Evolutionary conservation across 805 yeast species (phyloP), one percentile per base, ranked within the genome.

Genomic region (Ogataea siamensis): DNA sequence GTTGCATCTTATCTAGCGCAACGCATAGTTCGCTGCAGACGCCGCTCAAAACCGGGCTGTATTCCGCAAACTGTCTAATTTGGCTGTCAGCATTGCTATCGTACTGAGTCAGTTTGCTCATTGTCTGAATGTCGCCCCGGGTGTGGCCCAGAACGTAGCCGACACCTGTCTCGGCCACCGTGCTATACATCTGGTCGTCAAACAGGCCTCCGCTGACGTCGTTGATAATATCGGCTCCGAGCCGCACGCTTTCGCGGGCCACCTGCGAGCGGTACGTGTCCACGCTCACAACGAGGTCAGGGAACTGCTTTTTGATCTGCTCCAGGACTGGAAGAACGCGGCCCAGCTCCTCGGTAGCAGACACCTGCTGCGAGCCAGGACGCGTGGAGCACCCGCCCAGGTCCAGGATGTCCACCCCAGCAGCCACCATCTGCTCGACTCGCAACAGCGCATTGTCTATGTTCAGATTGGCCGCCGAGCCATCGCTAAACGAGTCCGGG

Each of bases 401-500:
- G 58, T 93, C 99, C 25, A 93, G 69, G 20, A 93, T 84, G 18
- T 70, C 68, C n/a, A 88, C 86, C 1, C 87, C 88, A 15, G 71
- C 64, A 0, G 58, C 51, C 5, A 77, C 70, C 70, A 85, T 71
- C 25, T 60, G 46, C 27, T 62, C 56, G 0, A 82, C 83, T 16
- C 66, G 63, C 0, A 50, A 53, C 18, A 81, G 54, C 2, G 79
- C 68, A 8, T 62, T 60, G 0, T 63, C 70, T 0, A 70, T 24
- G 5, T 66, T 54, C 2, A 66, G 52, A 25, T 52, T 52, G 20
- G 67, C 55, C 12, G 55, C 54, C 1, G 93, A 87, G 2, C 96
- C 98, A 60, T 93, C 99, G 29, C 95, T 85, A 57, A 93, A 93
- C 2, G 96, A 88, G 60, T 93, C 97, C 0, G 97, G 96, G 0